Conservation (phyloP, 2,329 filamentous ascomycete species). For the Trichophyton rubrum region DNA sequence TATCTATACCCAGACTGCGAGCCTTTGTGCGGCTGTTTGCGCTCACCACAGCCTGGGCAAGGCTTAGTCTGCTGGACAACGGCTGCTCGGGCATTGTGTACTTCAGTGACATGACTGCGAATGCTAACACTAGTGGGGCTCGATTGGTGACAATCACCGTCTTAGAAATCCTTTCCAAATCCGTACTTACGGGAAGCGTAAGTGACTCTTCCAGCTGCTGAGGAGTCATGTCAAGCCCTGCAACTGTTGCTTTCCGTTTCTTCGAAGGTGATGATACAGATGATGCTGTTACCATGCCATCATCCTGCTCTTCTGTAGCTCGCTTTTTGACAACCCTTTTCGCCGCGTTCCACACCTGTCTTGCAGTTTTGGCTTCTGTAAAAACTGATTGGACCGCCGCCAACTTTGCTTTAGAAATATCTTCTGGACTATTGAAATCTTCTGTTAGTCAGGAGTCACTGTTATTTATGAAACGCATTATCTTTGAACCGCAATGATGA, state of each 20-base stretch:
- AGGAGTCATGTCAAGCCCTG: constrained; percentile 16
- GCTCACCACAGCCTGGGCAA: constrained; percentile 74
- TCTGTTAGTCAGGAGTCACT: background rate
- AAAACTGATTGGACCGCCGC: constrained; percentile 33
- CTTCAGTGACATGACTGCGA: constrained; percentile 59
- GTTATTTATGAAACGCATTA: background rate
- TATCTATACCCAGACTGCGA: constrained; percentile 58
- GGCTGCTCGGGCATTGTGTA: constrained; percentile 80
- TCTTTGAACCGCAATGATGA: background rate
- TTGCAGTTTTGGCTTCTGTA: constrained; percentile 43
- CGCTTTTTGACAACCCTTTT: constrained; percentile 47
- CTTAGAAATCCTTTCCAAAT: constrained; percentile 46
- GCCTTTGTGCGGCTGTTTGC: constrained; percentile 69
- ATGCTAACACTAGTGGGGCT: constrained; percentile 70
- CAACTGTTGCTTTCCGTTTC: constrained; percentile 21
- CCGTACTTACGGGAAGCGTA: constrained; percentile 21
- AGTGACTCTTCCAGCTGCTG: constrained; percentile 25
- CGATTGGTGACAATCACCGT: constrained; percentile 60
- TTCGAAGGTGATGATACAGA: constrained; percentile 18
- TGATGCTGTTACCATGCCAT: constrained; percentile 22
- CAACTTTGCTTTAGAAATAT: constrained; percentile 39
- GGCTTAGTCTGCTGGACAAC: constrained; percentile 65
- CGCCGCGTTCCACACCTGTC: constrained; percentile 45
- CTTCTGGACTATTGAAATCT: constrained; percentile 27
- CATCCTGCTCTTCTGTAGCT: constrained; percentile 17